Conservation (phyloP, 805 yeast genomes). For the Jamesozyma lodderae region DNA sequence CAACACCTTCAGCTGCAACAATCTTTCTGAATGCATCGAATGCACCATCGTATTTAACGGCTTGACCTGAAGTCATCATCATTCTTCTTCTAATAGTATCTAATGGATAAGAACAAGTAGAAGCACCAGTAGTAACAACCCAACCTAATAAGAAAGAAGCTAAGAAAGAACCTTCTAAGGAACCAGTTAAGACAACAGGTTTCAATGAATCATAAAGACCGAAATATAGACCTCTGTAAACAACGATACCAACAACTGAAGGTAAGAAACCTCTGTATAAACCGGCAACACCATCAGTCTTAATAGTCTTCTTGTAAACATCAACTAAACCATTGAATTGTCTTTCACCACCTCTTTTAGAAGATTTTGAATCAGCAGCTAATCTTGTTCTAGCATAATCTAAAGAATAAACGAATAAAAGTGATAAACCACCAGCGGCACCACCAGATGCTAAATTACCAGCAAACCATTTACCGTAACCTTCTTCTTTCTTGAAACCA, state of each 20-base stretch:
- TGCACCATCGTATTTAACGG: slow-evolving; percentile 93
- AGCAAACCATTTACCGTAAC: slow-evolving; percentile 88
- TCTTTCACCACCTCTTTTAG: slow-evolving; percentile 82
- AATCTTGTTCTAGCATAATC: slow-evolving; percentile 98
- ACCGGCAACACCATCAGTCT: slow-evolving; percentile 96
- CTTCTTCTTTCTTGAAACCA: slow-evolving; percentile 94
- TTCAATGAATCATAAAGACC: slow-evolving; percentile 95
- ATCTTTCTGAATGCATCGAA: slow-evolving; percentile 85
- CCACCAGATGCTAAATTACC: slow-evolving; percentile 99
- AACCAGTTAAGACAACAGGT: slow-evolving; percentile 90
- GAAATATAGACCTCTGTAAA: slow-evolving; percentile 98
- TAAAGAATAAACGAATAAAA: slow-evolving; percentile 47
- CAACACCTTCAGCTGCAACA: slow-evolving; percentile 92
- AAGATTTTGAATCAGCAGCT: slow-evolving; percentile 93
- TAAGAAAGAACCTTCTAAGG: slow-evolving; percentile 87
- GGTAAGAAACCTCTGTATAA: slow-evolving; percentile 99
- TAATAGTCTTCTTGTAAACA: slow-evolving; percentile 92
- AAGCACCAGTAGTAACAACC: slow-evolving; percentile 97
- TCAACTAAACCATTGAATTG: slow-evolving; percentile 95
- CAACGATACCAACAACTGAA: slow-evolving; percentile 94
- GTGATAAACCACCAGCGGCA: slow-evolving; percentile 76
- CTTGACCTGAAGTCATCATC: slow-evolving; percentile 99
- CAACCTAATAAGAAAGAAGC: slow-evolving; percentile 96
- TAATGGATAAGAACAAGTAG: slow-evolving; percentile 97
- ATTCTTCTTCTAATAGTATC: slow-evolving; percentile 99